Evolutionary conservation across 2,329 filamentous ascomycete species (phyloP), one percentile per base, ranked within the genome.

Genomic region (Curvularia verruculosa): DNA sequence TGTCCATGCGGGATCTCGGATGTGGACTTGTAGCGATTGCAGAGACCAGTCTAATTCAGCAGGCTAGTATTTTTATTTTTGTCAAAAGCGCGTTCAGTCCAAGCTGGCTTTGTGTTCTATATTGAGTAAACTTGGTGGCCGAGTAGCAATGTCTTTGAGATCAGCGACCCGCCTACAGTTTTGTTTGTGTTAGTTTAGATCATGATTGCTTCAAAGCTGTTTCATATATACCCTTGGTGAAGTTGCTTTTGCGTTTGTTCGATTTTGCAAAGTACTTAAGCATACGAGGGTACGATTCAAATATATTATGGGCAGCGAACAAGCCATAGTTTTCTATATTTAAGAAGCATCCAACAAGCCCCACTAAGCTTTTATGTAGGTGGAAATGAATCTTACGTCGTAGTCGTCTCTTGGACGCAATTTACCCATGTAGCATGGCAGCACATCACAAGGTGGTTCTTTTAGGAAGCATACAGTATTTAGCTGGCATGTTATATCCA

Each of bases 11-110:
- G 48, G 52, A 13, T 50, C 29, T 36, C 49, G 31, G 12, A 28
- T 39, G 3, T 66, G 63, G 63, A 47, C 37, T 1, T 66, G 63
- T 23, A 37, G 43, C 19, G 59, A 63, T 7, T 66, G 63, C 40
- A 56, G 29, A 40, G 10, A 9, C 0, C 13, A 34, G 10, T 21
- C 41, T 21, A 24, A 26, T 1, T 31, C 24, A 21, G 34, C 24
- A 26, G 46, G 5, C 23, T 52, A 56, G 47, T 29, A 23, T 6
- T n/a, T 15, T 34, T 34, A 8, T 49, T 50, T 23, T 29, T 13
- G 18, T 43, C 19, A n/a, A 37, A 29, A 6, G n/a, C 15, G 15
- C 18, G 34, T 36, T 36, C 15, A 5, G 29, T 12, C 10, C 10
- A n/a, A 36, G 34, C 6, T 5, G 34, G 34, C 15, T 3, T 18